A percentile compares a stretch with the other conserved stretches of the same genome.
Conservation (phyloP, 192 early-diverging fungal genomes). For the Phycomyces nitens region DNA sequence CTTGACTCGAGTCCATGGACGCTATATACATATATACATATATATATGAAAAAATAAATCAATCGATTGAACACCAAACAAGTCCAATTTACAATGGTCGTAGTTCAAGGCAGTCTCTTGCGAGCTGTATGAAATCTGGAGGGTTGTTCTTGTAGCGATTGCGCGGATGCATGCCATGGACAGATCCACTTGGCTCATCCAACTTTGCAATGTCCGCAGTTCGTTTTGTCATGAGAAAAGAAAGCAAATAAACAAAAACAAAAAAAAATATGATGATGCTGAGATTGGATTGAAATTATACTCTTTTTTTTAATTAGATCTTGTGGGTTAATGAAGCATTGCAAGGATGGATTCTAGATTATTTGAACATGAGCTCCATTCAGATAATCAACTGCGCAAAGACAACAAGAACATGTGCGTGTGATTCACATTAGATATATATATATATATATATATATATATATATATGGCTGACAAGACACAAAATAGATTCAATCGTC, state of each 20-base stretch:
- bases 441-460: neutral
- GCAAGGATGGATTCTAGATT: no score
- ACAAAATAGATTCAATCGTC: slow-evolving; percentile 62
- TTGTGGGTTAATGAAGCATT: no score
- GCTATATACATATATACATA: no score
- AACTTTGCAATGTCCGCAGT: neutral
- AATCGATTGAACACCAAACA: neutral
- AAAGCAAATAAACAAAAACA: slow-evolving; percentile 3
- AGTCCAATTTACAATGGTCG: slow-evolving; percentile 42
- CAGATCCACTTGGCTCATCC: neutral
- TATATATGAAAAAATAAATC: no score
- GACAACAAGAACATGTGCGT: slow-evolving; percentile 40
- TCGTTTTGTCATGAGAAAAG: neutral
- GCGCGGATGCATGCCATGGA: slow-evolving; percentile 53
- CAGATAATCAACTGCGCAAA: slow-evolving; percentile 22
- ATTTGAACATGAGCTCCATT: neutral
- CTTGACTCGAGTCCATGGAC: slow-evolving; percentile 3
- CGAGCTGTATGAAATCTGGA: slow-evolving; percentile 54
- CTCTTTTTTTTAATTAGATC: neutral
- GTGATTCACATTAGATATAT: neutral
- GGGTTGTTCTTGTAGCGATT: slow-evolving; percentile 53
- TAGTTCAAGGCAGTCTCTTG: slow-evolving; percentile 43
- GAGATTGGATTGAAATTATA: neutral
- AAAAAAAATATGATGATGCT: neutral
- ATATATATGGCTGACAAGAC: neutral